Base-by-base conservation (phyloP, 495 filamentous ascomycete genomes). In the Durotheca rogersii region DNA sequence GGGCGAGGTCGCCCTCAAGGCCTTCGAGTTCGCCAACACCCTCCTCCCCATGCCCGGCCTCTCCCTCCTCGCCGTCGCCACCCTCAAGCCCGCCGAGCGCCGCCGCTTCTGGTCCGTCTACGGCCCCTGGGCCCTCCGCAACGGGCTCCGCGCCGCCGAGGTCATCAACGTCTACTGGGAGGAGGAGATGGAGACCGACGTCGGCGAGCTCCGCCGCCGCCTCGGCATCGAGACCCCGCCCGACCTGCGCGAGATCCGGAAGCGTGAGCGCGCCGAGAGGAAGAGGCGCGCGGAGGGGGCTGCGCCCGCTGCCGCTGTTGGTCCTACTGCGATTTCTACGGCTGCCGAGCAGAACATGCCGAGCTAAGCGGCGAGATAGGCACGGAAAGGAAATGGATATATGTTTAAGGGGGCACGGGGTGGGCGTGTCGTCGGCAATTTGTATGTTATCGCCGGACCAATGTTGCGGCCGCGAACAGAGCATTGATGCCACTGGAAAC, bases 91-190 rank as follows among this genome's bases (percentile, higher is more conserved):
- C 27, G 81, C 75, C 10, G 90, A 95, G 72, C 76, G 86, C 63
- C 60, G 72, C 45, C 72, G 94, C 47, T 90, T 95, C 40, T 82
- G 81, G 58, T 72, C 66, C 1, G 78, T 83, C 0, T 96, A 95
- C 70, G 68, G 89, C 30, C 93, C 94, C 2, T 98, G 93, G 93
- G 93, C 94, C 40, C 67, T 96, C 31, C 70, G 80, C 25, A 96
- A 92, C 71, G 93, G 93, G 9, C 38, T 91, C 57, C 60, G 76
- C 34, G 79, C 82, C 44, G 80, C 85, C 59, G 90, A 95, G 67
- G 74, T 98, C 21, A 90, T 98, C 47, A 96, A 96, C 73, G 87
- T 98, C 6, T 98, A 95, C 57, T 98, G 94, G 94, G 93, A 98
- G 73, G 91, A 97, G 77, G 77, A 93, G 66, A 65, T 98, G 61